These are phyloP conservation scores for Vigna mungo DNA, from an alignment of 306 rosid species.

Conservation along the genomic window DNA sequence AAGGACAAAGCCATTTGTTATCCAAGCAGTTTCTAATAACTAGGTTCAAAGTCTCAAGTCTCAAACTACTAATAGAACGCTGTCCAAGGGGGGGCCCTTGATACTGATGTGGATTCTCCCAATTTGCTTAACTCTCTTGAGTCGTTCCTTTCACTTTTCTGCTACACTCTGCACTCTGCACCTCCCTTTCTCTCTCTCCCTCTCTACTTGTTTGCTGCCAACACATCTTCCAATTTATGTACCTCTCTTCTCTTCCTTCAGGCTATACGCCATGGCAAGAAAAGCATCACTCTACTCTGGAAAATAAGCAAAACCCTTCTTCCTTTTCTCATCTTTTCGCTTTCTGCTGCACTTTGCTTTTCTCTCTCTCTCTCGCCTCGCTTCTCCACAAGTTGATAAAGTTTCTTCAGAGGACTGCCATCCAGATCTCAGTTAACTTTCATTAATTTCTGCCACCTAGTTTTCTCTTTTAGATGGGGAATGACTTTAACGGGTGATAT, in stretches of 20 bases:
- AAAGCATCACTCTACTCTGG: conserved; percentile 30
- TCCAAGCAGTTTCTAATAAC: conserved; percentile 29
- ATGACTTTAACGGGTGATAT: conserved; percentile 51
- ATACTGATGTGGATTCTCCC: conserved; percentile 61
- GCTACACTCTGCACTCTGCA: conserved; percentile 52
- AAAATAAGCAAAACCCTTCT: neutral
- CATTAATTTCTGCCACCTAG: conserved; percentile 39
- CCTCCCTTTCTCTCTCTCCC: conserved; percentile 40
- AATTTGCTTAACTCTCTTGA: conserved; percentile 58
- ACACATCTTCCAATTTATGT: conserved; percentile 53
- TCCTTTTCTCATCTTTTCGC: neutral
- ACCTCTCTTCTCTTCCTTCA: conserved; percentile 39
- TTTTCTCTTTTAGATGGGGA: conserved; percentile 37
- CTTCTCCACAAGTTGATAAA: conserved; percentile 42
- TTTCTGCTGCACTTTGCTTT: neutral
- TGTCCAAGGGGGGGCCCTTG: conserved; percentile 39
- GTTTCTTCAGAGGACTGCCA: conserved; percentile 42
- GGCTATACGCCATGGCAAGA: conserved; percentile 37
- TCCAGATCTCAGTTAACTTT: conserved; percentile 47
- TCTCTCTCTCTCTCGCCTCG: neutral
- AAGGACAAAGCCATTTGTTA: conserved; percentile 37
- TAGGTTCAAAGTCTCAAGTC: conserved; percentile 33
- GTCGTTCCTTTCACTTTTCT: conserved; percentile 73
- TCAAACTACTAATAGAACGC: conserved; percentile 43
- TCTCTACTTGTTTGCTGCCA: conserved; percentile 50